Conservation (phyloP, 2,329 filamentous ascomycete species). For the Chaetomiaceae sp. region DNA sequence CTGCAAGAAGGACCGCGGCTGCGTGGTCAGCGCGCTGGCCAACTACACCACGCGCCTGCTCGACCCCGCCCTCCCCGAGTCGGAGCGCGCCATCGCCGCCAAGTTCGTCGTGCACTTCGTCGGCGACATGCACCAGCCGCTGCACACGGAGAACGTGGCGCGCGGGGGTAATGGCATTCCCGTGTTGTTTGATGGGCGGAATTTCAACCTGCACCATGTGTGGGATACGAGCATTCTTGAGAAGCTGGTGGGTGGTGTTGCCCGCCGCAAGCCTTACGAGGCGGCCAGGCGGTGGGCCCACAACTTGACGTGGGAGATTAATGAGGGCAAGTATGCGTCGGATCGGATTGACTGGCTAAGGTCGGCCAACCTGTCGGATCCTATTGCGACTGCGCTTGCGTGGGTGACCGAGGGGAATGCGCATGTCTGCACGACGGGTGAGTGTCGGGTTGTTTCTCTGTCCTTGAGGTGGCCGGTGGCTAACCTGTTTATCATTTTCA, state of each 20-base stretch:
- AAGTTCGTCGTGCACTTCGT: slow-evolving; percentile 66
- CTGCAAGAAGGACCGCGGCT: slow-evolving; percentile 54
- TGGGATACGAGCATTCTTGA: slow-evolving; percentile 70
- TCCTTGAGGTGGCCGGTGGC: slow-evolving; percentile 10
- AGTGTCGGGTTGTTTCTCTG: slow-evolving; percentile 27
- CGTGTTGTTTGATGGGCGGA: slow-evolving; percentile 54
- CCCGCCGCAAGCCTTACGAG: slow-evolving; percentile 44
- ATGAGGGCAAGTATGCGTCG: slow-evolving; percentile 48
- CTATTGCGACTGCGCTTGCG: slow-evolving; percentile 50
- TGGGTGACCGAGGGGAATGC: slow-evolving; percentile 63
- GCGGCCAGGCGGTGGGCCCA: slow-evolving; percentile 53
- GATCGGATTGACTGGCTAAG: slow-evolving; percentile 51
- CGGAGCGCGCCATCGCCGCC: slow-evolving; percentile 52
- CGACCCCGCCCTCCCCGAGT: slow-evolving; percentile 40
- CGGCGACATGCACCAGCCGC: slow-evolving; percentile 64
- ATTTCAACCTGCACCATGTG: slow-evolving; percentile 64
- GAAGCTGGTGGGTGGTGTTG: slow-evolving; percentile 51
- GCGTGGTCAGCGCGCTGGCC: slow-evolving; percentile 55
- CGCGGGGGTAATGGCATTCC: slow-evolving; percentile 64
- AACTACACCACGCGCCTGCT: slow-evolving; percentile 56
- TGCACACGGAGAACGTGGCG: slow-evolving; percentile 60
- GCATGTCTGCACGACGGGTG: slow-evolving; percentile 58
- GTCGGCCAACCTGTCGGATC: slow-evolving; percentile 50
- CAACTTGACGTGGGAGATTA: slow-evolving; percentile 51
- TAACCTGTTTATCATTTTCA: slow-evolving; percentile 20